Conservation (phyloP, 495 filamentous ascomycete genomes). For the Aspergillus wentii region DNA sequence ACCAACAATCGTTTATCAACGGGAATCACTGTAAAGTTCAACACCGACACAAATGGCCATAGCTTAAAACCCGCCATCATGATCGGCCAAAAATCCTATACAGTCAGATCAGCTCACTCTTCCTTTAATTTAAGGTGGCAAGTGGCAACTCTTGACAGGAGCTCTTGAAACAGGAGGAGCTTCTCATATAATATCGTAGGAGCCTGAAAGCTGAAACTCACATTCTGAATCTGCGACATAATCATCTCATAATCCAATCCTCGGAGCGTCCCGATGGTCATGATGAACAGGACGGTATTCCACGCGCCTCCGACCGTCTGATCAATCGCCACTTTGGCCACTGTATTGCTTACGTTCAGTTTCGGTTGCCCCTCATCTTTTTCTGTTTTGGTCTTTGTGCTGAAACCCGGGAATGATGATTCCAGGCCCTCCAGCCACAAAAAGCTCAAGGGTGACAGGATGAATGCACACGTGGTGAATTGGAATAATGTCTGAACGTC, state of each 20-base stretch:
- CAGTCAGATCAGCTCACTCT: conserved; percentile 2
- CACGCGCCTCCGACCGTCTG: conserved; percentile 69
- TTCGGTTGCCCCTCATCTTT: conserved; percentile 15
- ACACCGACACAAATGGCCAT: conserved; percentile 73
- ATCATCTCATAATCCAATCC: conserved; percentile 23
- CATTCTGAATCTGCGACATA: conserved; percentile 26
- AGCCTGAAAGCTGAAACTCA: conserved; percentile 13
- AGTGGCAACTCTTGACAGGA: no score
- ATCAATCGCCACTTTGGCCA: conserved; percentile 71
- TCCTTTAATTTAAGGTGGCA: no score
- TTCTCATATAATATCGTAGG: neutral
- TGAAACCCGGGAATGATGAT: conserved; percentile 40
- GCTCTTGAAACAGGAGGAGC: no score
- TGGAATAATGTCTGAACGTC: conserved; percentile 60
- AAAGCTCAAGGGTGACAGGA: conserved; percentile 73
- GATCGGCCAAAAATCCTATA: conserved; percentile 60
- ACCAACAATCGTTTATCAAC: conserved; percentile 65
- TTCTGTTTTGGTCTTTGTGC: conserved; percentile 11
- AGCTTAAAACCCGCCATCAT: conserved; percentile 68
- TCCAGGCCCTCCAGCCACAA: conserved; percentile 65
- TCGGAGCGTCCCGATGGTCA: conserved; percentile 42
- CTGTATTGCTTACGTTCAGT: conserved; percentile 64
- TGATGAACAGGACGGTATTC: conserved; percentile 70
- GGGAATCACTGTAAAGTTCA: conserved; percentile 71
- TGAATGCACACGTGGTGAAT: conserved; percentile 64